phyloP scores from a whole-genome alignment of 345 rosid genomes.

The Cardamine chenopodiifolia region DNA sequence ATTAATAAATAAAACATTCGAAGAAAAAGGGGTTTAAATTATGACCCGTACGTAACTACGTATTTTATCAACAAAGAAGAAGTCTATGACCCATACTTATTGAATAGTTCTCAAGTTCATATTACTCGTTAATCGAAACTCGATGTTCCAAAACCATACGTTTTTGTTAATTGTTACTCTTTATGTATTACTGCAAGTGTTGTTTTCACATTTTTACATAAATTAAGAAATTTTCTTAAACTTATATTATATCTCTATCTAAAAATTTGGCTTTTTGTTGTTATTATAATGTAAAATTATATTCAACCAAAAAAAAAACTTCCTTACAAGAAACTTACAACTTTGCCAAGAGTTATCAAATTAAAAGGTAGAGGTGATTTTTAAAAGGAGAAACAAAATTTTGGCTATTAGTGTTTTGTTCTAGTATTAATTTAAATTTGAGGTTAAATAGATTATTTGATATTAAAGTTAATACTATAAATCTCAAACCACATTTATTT shows the following conservation, averaged over 20 bases:
- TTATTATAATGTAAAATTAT: no score
- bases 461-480: background rate
- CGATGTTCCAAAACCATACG: background rate
- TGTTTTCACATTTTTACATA: background rate
- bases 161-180: no score
- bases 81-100: background rate
- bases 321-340: no score
- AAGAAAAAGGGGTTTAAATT: background rate
- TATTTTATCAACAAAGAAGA: no score
- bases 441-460: background rate
- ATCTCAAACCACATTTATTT: background rate
- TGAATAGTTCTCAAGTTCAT: background rate
- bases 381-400: no score
- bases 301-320: no score
- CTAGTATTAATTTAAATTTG: background rate
- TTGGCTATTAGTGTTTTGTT: background rate
- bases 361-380: no score
- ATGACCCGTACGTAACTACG: background rate
- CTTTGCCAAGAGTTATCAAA: no score
- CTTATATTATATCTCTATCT: background rate
- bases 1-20: background rate
- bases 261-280: no score
- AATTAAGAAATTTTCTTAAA: background rate
- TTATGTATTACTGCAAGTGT: background rate
- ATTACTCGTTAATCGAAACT: constrained; percentile 6